phyloP scores from a whole-genome alignment of 192 early-diverging fungal genomes.

The Physocladia obscura region DNA sequence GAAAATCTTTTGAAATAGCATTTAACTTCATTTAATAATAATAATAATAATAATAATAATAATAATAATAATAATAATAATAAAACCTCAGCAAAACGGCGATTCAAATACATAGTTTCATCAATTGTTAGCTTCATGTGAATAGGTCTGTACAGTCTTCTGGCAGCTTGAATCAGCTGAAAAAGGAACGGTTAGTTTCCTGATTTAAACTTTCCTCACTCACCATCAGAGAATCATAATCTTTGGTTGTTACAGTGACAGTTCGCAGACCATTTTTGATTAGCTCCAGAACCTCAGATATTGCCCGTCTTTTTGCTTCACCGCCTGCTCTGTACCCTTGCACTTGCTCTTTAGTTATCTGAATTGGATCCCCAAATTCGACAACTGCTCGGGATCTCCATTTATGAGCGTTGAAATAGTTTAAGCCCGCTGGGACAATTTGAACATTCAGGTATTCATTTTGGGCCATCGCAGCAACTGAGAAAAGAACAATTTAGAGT shows the following conservation, averaged over 20 bases:
- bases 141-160: constrained; percentile 86
- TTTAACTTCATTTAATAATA: not conserved
- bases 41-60: not conserved
- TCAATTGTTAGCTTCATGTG: constrained; percentile 82
- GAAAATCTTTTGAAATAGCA: constrained; percentile 66
- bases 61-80: not conserved
- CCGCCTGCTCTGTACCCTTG: constrained; percentile 68
- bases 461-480: constrained; percentile 81
- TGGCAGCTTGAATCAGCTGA: constrained; percentile 86
- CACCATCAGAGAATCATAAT: constrained; percentile 88
- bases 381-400: constrained; percentile 97
- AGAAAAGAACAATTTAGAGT: constrained; percentile 38
- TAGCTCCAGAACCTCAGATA: constrained; percentile 72
- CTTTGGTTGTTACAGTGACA: constrained; percentile 89
- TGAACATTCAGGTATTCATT: constrained; percentile 86
- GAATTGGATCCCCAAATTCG: constrained; percentile 92
- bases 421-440: constrained; percentile 89
- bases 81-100: constrained; percentile 66
- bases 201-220: not conserved
- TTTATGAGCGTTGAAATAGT: constrained; percentile 92
- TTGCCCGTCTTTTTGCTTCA: constrained; percentile 76
- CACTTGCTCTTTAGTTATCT: constrained; percentile 75
- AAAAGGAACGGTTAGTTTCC: not conserved
- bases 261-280: constrained; percentile 79
- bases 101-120: constrained; percentile 83